A percentile compares a stretch with the other conserved stretches of the same genome.
phyloP scores from a whole-genome alignment of 139 green algal species.

The Mychonastes homosphaera region DNA sequence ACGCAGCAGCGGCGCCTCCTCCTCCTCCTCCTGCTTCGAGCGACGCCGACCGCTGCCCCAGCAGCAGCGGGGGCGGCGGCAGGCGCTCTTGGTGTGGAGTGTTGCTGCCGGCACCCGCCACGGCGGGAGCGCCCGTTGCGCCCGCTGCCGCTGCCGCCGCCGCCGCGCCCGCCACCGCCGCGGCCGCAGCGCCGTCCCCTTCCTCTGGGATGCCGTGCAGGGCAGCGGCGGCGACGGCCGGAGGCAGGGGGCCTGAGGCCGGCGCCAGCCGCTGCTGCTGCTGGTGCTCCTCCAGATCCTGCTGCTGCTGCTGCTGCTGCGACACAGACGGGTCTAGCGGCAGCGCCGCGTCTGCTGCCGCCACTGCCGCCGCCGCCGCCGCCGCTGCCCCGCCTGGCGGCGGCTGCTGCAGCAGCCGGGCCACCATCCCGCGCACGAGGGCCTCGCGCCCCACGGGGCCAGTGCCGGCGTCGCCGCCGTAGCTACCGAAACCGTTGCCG shows the following conservation, averaged over 20 bases:
- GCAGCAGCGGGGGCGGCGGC: too few species aligned
- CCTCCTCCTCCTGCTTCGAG: background rate
- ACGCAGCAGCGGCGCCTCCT: background rate
- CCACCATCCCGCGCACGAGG: too few species aligned
- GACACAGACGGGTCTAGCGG: conserved; percentile 42
- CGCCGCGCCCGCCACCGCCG: background rate
- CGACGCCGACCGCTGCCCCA: background rate
- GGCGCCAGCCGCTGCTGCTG: background rate
- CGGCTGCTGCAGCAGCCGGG: too few species aligned
- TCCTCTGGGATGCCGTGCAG: background rate
- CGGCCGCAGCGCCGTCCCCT: background rate
- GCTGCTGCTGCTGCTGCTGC: conserved; percentile 12
- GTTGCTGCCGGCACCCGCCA: background rate
- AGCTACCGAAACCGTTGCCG: too few species aligned
- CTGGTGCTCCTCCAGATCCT: conserved; percentile 1
- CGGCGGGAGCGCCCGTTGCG: background rate
- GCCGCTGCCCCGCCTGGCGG: too few species aligned
- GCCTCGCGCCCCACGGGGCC: too few species aligned
- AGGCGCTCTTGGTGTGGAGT: background rate
- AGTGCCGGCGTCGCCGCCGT: too few species aligned
- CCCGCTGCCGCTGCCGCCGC: background rate
- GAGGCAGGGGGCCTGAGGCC: background rate
- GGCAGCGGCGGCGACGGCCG: background rate
- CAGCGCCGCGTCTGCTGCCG: conserved; percentile 56
- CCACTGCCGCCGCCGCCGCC: too few species aligned